Evolutionary conservation across 306 rosid species (phyloP), one percentile per base, ranked within the genome.

Genomic region (Rosa multiflora): DNA sequence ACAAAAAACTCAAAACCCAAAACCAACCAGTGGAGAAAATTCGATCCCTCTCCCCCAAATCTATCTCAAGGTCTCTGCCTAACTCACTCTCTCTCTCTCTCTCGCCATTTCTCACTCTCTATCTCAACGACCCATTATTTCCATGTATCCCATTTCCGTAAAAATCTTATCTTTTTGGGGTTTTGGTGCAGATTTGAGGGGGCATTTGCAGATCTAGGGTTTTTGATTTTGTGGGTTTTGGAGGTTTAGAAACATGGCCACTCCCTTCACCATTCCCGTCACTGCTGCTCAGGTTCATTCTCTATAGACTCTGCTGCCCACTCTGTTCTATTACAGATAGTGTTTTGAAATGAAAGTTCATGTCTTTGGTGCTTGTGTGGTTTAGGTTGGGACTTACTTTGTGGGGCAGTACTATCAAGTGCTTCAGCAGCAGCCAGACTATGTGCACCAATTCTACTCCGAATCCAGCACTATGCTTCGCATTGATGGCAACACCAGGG

Each of bases 331-430:
- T 59, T 37, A 56, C 17, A 4, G 43, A 20, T 4, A 2, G 35
- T 15, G 52, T n/a, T n/a, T 29, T 78, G 67, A 32, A 32, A 32
- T 32, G 63, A 17, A 75, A 39, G 52, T 67, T 67, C 26, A 18
- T 75, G 48, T 62, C 13, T 14, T 73, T 48, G 58, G 51, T 3
- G 23, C 35, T 46, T 72, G 44, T 71, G 43, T 64, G 64, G 73
- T 75, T 79, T 58, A 95, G 99, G 91, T 95, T 66, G 99, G 99
- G 61, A 90, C 98, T 32, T 95, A 95, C 91, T 95, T 95, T 75
- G 99, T 95, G 68, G 93, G 96, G 75, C 99, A 95, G 86, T 95
- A 95, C 75, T 95, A 92, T 76, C 99, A 91, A 67, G 96, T 95
- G 73, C 97, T 95, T 85, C 97, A 91, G 87, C 85, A 81, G 67